Base-by-base conservation (phyloP, 83 land plant genomes). In the Larix sibirica region DNA sequence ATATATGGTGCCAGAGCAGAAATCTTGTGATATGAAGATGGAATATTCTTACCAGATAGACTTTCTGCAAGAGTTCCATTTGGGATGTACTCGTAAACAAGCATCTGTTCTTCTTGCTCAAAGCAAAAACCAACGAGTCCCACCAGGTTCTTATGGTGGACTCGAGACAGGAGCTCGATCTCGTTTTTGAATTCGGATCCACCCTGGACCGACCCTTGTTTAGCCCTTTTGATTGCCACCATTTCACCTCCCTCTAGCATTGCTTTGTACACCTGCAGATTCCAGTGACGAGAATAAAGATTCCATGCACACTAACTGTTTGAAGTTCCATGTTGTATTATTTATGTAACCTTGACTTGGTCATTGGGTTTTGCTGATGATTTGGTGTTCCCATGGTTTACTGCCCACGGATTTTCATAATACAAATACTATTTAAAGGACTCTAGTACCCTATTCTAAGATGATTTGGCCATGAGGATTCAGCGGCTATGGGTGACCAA, bases 91-190 rank as follows among this genome's bases (percentile, higher is more conserved):
- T 92, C 94, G 28, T 92, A 92, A 1, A 92, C 84, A 31, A 92
- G 84, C 81, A 88, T 92, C 59, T 88, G 90, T 79, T 92, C 94
- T 20, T 83, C 87, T 50, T 85, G 80, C 2, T 90, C 89, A 76
- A 82, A 90, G 82, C 94, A 92, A 68, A 92, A 92, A 4, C 94
- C 94, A 17, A 86, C 28, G 18, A 92, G 85, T 28, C 87, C 73
- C 4, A 90, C 92, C 71, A 92, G 71, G 59, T 92, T 92, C 77
- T 86, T 92, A 71, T 92, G 94, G 88, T 92, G 94, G 66, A 92
- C 87, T 20, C 94, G 81, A 6, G 94, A 92, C 6, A 92, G 88
- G 17, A 92, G 84, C 62, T 92, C 94, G 18, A 92, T 86, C 67
- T 92, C 92, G 0, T 86, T 90, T 59, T 90, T 92, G 80, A 92